Evolutionary conservation across 2,329 filamentous ascomycete genomes (phyloP), one percentile per base, ranked within the genome.

Genomic region (Fusarium burgessii): DNA sequence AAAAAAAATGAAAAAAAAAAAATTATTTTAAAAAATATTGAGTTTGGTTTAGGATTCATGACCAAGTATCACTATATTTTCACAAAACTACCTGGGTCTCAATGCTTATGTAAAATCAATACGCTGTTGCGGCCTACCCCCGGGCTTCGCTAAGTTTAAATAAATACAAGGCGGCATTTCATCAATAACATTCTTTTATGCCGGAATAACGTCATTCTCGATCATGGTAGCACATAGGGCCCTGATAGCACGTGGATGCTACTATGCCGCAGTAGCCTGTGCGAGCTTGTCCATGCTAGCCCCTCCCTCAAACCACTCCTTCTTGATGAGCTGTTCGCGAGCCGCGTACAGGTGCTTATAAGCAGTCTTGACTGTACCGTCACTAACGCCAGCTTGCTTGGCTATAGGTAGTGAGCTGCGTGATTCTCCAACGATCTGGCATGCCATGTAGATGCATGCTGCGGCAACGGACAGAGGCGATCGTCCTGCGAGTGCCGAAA

Each of bases 381-480:
- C 97, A 79, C 94, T 98, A 32, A 99, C 96, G 72, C 94, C 93
- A 2, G 93, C 94, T 20, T 96, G 91, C 27, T 83, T 81, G 8
- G 94, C 93, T 75, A 99, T 98, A 67, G 97, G 92, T 80, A 95
- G 95, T n/a, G 94, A 92, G 36, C 42, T 10, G 89, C 92, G 93
- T 23, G 90, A 86, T 73, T 96, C 89, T 60, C 91, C 93, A 84
- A 97, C 92, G 40, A 98, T 87, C 77, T 95, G 90, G 33, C 93
- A 94, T 7, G 95, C 93, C 90, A 98, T 96, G 85, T 96, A 99
- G 80, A 99, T 98, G 80, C 94, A 97, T 35, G 96, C 95, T 20
- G 95, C 95, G 10, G 97, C 95, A 67, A 97, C 94, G 2, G 95
- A 98, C 51, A 99, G 86, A 23, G 96, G 96, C 62, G 95, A 98